Percentiles rank a stretch among this genome's conserved stretches.
These are phyloP conservation scores for Cryphonectria nitschkei DNA, from an alignment of 2,329 filamentous ascomycete genomes.

Conservation along the genomic window DNA sequence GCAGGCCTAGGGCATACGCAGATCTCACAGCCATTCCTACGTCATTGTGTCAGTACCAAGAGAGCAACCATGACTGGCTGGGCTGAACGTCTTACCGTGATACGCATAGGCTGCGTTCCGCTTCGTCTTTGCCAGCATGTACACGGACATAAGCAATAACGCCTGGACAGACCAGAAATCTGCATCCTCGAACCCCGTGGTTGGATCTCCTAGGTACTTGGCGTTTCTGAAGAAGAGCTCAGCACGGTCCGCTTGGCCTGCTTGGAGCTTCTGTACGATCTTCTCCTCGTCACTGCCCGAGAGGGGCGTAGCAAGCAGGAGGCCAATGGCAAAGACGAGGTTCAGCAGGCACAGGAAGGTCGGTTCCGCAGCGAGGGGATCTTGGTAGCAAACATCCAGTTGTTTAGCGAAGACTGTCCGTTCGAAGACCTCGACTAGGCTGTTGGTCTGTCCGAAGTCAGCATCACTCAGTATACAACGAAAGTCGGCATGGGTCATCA, in stretches of 20 bases:
- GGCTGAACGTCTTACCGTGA: conserved; percentile 50
- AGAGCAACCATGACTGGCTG: too few species aligned
- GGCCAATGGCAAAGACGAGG: conserved; percentile 65
- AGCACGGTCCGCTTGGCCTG: conserved; percentile 54
- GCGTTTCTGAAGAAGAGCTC: conserved; percentile 67
- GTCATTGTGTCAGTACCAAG: conserved; percentile 5
- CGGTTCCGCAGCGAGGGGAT: conserved; percentile 53
- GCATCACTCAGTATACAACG: background rate
- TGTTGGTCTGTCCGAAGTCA: conserved; percentile 52
- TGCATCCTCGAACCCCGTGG: conserved; percentile 60
- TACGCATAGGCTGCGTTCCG: conserved; percentile 67
- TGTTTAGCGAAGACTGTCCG: conserved; percentile 51
- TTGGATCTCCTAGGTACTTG: conserved; percentile 51
- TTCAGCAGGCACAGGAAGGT: conserved; percentile 63
- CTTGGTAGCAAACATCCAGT: conserved; percentile 57
- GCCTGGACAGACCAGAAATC: conserved; percentile 69
- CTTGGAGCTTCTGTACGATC: conserved; percentile 54
- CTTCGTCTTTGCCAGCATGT: conserved; percentile 64
- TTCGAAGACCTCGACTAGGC: conserved; percentile 64
- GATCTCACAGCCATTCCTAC: conserved; percentile 66
- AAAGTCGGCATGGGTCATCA: background rate
- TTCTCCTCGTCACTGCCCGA: conserved; percentile 52
- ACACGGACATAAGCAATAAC: conserved; percentile 65
- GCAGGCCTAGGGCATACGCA: conserved; percentile 64
- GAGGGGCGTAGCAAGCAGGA: conserved; percentile 59